A percentile compares a stretch with the other conserved stretches of the same genome.
phyloP scores from a whole-genome alignment of 2,329 filamentous ascomycete genomes.

The Colletotrichum gloeosporioides region DNA sequence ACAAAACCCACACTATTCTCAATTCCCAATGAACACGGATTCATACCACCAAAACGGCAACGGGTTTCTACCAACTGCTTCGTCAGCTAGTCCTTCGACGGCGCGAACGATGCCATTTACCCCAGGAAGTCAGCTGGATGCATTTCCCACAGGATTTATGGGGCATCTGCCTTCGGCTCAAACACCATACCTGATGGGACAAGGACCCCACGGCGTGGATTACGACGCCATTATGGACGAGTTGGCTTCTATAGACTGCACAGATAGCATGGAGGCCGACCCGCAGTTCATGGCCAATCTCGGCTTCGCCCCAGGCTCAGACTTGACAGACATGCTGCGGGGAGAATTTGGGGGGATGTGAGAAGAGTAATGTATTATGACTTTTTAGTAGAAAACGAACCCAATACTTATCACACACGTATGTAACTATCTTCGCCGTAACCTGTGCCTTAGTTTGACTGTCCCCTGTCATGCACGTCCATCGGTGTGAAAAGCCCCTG shows the following conservation, averaged over 20 bases:
- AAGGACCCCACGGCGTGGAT: conserved; percentile 36
- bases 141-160: conserved; percentile 14
- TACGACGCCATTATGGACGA: conserved; percentile 60
- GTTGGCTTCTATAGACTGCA: conserved; percentile 54
- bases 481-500: background rate
- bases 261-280: conserved; percentile 57
- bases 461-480: background rate
- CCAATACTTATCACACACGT: background rate
- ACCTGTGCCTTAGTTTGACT: background rate
- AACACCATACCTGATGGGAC: conserved; percentile 29
- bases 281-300: conserved; percentile 72
- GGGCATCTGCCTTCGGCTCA: conserved; percentile 17
- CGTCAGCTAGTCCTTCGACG: conserved; percentile 21
- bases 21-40: conserved; percentile 2
- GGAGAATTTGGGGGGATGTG: conserved; percentile 39
- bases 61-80: conserved; percentile 5
- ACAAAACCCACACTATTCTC: background rate
- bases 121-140: conserved; percentile 18
- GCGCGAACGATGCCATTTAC: conserved; percentile 21
- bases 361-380: conserved; percentile 15
- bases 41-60: conserved; percentile 3
- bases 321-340: conserved; percentile 56
- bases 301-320: conserved; percentile 67
- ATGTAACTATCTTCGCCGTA: background rate
- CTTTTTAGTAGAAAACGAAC: background rate